These are phyloP conservation scores for Hawksworthiomyces lignivorus DNA, from an alignment of 2,329 filamentous ascomycete genomes.

Conservation along the genomic window DNA sequence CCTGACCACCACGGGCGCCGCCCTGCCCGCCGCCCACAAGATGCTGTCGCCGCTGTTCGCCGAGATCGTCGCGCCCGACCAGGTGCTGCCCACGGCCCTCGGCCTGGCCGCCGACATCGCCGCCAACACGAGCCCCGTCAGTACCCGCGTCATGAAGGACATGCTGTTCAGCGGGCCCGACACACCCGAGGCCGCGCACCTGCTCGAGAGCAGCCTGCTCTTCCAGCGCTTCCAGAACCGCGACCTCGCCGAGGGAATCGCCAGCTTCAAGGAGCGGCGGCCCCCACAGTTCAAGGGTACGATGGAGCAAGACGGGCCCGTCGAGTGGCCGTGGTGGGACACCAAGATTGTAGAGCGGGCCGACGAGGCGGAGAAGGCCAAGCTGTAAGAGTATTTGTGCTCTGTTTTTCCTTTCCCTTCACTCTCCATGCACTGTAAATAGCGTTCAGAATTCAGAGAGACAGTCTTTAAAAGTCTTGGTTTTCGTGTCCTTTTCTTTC, in stretches of 20 bases:
- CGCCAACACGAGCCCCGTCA: conserved; percentile 56
- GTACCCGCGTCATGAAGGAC: conserved; percentile 61
- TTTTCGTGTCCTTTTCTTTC: too few relatives aligned
- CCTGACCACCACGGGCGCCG: conserved; percentile 58
- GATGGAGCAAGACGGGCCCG: conserved; percentile 42
- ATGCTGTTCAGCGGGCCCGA: conserved; percentile 55
- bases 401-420: too few relatives aligned
- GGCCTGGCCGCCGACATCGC: conserved; percentile 57
- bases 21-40: conserved; percentile 43
- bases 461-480: too few relatives aligned
- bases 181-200: conserved; percentile 60
- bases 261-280: conserved; percentile 64
- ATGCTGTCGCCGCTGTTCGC: conserved; percentile 57
- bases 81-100: conserved; percentile 57
- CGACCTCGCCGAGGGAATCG: conserved; percentile 60
- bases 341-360: conserved; percentile 33
- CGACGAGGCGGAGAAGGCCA: conserved; percentile 9
- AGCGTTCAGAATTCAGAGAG: too few relatives aligned
- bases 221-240: conserved; percentile 48
- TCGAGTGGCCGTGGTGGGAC: conserved; percentile 62
- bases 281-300: conserved; percentile 50
- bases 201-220: conserved; percentile 60
- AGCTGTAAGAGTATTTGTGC: conserved; percentile 10
- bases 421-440: too few relatives aligned
- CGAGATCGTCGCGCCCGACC: conserved; percentile 51